Percentiles rank a stretch among this genome's conserved stretches.
Conservation (phyloP, 1,284 basidiomycete species). For the Peniophora sp. region DNA sequence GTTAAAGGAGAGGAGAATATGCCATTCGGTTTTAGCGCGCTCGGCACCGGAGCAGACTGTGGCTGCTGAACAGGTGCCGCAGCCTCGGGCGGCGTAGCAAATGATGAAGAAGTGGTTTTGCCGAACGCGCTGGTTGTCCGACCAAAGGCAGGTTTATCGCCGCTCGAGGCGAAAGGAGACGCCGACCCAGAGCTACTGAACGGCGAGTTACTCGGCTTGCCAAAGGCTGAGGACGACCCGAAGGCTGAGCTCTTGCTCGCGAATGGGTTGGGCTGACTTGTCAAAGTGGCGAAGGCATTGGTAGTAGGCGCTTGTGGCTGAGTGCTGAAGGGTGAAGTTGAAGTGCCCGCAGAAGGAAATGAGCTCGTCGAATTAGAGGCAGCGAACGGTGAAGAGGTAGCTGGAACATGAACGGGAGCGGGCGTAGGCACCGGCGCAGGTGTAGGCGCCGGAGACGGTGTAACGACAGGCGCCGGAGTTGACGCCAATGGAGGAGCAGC, state of each 20-base stretch:
- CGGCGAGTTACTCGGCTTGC: background rate
- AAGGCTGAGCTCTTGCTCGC: slow-evolving; percentile 18
- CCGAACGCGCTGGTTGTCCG: background rate
- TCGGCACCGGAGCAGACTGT: too few relatives aligned
- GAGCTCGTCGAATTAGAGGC: background rate
- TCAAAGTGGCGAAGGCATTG: slow-evolving; percentile 21
- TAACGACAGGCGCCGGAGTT: slow-evolving; percentile 10
- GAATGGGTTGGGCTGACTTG: slow-evolving; percentile 22
- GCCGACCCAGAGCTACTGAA: slow-evolving; percentile 5
- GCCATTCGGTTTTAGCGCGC: too few relatives aligned
- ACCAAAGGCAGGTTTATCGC: background rate
- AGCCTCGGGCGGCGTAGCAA: background rate
- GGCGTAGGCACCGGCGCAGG: slow-evolving; percentile 1
- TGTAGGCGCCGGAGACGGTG: slow-evolving; percentile 2
- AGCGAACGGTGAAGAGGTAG: too few relatives aligned
- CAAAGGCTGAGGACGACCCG: slow-evolving; percentile 7
- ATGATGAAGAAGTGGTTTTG: background rate
- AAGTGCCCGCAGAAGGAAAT: background rate
- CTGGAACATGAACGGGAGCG: too few relatives aligned
- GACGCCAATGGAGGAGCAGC: background rate
- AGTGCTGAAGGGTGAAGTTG: slow-evolving; percentile 9
- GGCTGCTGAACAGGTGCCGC: too few relatives aligned
- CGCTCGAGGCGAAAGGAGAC: background rate
- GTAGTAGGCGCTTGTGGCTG: slow-evolving; percentile 1
- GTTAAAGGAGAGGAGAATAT: too few relatives aligned